Evolutionary conservation across 768 basidiomycete genomes (phyloP).

Genomic region (Mrakia blollopis): DNA sequence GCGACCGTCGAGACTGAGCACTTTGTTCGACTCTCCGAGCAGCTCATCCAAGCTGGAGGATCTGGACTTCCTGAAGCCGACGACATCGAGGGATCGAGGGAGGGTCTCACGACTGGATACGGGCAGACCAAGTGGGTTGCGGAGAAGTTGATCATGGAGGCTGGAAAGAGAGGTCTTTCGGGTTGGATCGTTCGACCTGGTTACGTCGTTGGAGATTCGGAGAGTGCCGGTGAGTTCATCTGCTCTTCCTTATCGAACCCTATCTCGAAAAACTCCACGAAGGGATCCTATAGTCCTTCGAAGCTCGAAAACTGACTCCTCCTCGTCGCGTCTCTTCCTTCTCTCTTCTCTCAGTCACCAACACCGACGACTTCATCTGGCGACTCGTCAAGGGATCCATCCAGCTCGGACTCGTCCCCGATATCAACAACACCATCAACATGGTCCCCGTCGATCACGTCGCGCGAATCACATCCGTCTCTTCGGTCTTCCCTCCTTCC

Average conservation of each 20-base stretch:
- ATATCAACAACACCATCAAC: conserved; percentile 97
- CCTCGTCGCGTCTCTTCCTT: background rate
- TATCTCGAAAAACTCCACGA: no score
- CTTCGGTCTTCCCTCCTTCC: conserved; percentile 55
- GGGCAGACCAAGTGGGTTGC: conserved; percentile 99
- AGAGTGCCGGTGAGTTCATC: conserved; percentile 64
- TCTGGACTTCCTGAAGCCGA: conserved; percentile 78
- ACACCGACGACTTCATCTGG: conserved; percentile 99
- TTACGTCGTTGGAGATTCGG: conserved; percentile 91
- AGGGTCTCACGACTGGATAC: conserved; percentile 78
- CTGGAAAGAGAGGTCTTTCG: conserved; percentile 73
- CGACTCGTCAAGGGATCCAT: conserved; percentile 96
- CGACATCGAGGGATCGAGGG: conserved; percentile 76
- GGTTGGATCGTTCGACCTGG: conserved; percentile 89
- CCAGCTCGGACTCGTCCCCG: conserved; percentile 90
- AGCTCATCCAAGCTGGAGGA: conserved; percentile 49
- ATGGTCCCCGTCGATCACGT: conserved; percentile 98
- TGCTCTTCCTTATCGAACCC: no score
- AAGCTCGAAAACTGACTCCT: background rate
- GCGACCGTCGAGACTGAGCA: conserved; percentile 88
- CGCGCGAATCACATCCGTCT: conserved; percentile 70
- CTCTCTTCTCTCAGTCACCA: conserved; percentile 61
- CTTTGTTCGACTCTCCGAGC: conserved; percentile 82
- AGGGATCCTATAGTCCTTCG: no score
- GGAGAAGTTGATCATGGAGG: conserved; percentile 88